phyloP scores from a whole-genome alignment of 2,329 filamentous ascomycete species.

The Paecilomyces formosus region DNA sequence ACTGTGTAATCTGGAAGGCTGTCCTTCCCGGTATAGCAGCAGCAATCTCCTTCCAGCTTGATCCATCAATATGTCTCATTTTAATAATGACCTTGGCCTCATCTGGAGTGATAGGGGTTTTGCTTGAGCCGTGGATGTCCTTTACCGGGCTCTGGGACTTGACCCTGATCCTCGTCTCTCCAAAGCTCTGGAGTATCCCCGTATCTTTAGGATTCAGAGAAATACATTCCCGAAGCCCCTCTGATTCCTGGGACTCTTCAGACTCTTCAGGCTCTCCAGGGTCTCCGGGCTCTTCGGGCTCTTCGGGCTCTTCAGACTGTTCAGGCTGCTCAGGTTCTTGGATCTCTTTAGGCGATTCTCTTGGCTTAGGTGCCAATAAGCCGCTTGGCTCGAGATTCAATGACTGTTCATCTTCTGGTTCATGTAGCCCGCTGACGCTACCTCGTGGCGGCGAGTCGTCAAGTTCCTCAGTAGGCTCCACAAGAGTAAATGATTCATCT shows the following conservation, averaged over 20 bases:
- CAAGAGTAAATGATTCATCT: not conserved
- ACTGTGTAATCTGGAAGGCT: conserved; percentile 13
- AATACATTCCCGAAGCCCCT: not conserved
- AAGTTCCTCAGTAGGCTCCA: not conserved
- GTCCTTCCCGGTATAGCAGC: conserved; percentile 18
- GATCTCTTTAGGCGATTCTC: not conserved
- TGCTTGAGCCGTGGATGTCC: conserved; percentile 9
- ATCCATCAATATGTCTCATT: conserved; percentile 20
- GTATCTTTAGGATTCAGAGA: not conserved
- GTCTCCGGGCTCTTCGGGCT: not conserved
- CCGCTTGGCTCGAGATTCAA: not conserved
- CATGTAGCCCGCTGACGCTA: not conserved
- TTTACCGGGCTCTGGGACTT: conserved; percentile 6
- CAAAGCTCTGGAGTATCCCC: not conserved
- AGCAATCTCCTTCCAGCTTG: conserved; percentile 22
- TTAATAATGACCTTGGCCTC: conserved; percentile 23
- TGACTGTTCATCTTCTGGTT: not conserved
- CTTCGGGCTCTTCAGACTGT: not conserved
- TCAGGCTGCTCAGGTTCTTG: not conserved
- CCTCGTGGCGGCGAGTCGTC: not conserved
- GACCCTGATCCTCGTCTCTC: not conserved
- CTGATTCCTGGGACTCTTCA: not conserved
- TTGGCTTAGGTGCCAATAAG: not conserved
- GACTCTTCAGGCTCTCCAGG: not conserved
- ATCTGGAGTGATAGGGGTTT: conserved; percentile 19